Conservation (phyloP, 225 moss, liverwort and hornwort species). For the Physcomitrium patens region DNA sequence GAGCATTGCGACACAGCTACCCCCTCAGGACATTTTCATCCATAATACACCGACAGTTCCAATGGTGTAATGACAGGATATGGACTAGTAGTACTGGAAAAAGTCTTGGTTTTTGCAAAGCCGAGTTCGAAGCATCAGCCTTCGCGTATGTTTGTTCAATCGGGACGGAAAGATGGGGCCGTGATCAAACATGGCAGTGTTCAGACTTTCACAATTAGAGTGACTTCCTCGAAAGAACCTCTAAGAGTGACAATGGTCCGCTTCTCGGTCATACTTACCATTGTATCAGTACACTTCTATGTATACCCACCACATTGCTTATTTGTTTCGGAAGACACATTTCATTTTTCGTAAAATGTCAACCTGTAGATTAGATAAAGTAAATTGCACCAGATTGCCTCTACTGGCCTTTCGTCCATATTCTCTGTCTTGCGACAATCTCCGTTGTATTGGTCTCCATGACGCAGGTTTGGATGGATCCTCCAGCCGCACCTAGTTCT, state of each 20-base stretch:
- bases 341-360: background rate
- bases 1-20: background rate
- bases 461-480: conserved; percentile 76
- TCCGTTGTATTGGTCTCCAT: background rate
- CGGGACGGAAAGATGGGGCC: conserved; percentile 52
- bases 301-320: background rate
- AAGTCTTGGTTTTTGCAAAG: conserved; percentile 49
- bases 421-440: background rate
- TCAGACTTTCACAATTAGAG: conserved; percentile 34
- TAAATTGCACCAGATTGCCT: background rate
- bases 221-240: conserved; percentile 49
- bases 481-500: conserved; percentile 60
- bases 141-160: conserved; percentile 42
- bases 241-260: conserved; percentile 54
- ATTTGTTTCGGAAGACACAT: background rate
- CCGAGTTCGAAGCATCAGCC: conserved; percentile 46
- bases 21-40: background rate
- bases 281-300: background rate
- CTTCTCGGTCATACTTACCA: background rate
- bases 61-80: conserved; percentile 37
- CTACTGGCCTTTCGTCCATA: too few species aligned
- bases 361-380: background rate
- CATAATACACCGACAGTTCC: background rate
- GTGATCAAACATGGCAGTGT: conserved; percentile 30
- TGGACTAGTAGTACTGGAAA: conserved; percentile 55